Evolutionary conservation across 805 yeast species (phyloP).

Genomic region (Candida ficus): DNA sequence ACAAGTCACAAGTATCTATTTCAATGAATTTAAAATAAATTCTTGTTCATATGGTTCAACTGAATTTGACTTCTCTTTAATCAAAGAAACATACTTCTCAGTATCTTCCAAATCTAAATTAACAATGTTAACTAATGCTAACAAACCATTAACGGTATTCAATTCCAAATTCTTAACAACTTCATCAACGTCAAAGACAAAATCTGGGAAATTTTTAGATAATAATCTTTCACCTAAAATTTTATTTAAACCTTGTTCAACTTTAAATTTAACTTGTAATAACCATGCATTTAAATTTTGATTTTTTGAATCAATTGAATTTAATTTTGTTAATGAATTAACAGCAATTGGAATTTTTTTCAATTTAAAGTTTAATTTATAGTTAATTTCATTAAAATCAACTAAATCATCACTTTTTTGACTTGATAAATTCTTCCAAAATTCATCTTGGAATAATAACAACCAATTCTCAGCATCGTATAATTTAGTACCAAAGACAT

Average conservation of each 20-base stretch:
- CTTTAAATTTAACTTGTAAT: conserved; percentile 17
- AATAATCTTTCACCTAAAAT: conserved; percentile 22
- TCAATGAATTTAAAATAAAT: background rate
- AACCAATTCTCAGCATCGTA: conserved; percentile 34
- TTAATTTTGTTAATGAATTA: conserved; percentile 17
- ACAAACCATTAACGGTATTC: conserved; percentile 10
- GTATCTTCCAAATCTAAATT: conserved; percentile 13
- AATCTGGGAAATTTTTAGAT: conserved; percentile 19
- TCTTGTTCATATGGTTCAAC: conserved; percentile 20
- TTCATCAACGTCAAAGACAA: conserved; percentile 13
- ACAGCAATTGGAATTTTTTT: conserved; percentile 23
- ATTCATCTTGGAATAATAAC: conserved; percentile 39
- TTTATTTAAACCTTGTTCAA: conserved; percentile 18
- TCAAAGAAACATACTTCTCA: conserved; percentile 15
- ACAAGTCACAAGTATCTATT: too few relatives aligned
- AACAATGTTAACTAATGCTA: conserved; percentile 15
- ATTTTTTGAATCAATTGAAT: conserved; percentile 15
- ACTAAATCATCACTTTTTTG: conserved; percentile 37
- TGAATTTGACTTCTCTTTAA: background rate
- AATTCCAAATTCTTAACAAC: conserved; percentile 12
- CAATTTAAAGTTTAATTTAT: conserved; percentile 20
- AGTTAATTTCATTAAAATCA: too few relatives aligned
- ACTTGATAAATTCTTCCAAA: conserved; percentile 32
- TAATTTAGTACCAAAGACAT: conserved; percentile 52
- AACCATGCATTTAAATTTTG: conserved; percentile 16